These are phyloP conservation scores for Schizothecium vesticola DNA, from an alignment of 495 filamentous ascomycete species.

Conservation along the genomic window DNA sequence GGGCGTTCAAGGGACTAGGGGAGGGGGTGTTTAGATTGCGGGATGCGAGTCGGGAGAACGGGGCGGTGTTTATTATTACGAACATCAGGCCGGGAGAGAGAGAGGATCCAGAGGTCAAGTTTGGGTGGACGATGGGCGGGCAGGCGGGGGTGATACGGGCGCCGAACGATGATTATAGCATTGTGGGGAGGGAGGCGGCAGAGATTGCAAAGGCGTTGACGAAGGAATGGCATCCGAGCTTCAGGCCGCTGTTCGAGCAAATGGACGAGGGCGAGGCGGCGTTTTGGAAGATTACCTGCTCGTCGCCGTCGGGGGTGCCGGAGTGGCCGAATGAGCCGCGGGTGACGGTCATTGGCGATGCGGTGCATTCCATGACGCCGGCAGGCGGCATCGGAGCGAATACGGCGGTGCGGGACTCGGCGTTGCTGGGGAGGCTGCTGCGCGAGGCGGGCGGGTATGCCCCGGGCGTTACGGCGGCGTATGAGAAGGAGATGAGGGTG, in stretches of 20 bases:
- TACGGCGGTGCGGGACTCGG: conserved; percentile 51
- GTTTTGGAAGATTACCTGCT: conserved; percentile 55
- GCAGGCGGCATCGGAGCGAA: conserved; percentile 56
- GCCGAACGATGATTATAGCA: conserved; percentile 47
- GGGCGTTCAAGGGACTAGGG: conserved; percentile 48
- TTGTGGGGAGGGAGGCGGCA: conserved; percentile 45
- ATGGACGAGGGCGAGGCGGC: conserved; percentile 47
- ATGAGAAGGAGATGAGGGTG: conserved; percentile 53
- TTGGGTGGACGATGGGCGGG: conserved; percentile 54
- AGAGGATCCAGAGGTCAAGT: conserved; percentile 46
- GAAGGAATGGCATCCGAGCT: conserved; percentile 42
- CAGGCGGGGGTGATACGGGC: conserved; percentile 44
- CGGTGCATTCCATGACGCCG: conserved; percentile 58
- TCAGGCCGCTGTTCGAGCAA: conserved; percentile 47
- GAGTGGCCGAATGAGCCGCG: conserved; percentile 46
- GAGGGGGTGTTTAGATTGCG: conserved; percentile 46
- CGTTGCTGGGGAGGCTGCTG: conserved; percentile 42
- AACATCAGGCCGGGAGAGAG: conserved; percentile 51
- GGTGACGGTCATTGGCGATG: conserved; percentile 59
- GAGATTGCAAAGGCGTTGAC: conserved; percentile 46
- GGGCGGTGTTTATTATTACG: conserved; percentile 46
- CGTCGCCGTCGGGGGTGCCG: conserved; percentile 43
- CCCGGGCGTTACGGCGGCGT: conserved; percentile 42
- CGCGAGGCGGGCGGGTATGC: conserved; percentile 38
- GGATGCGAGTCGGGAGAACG: conserved; percentile 36